Base-by-base conservation (phyloP, 2,329 filamentous ascomycete genomes). In the Venturia pyrina region DNA sequence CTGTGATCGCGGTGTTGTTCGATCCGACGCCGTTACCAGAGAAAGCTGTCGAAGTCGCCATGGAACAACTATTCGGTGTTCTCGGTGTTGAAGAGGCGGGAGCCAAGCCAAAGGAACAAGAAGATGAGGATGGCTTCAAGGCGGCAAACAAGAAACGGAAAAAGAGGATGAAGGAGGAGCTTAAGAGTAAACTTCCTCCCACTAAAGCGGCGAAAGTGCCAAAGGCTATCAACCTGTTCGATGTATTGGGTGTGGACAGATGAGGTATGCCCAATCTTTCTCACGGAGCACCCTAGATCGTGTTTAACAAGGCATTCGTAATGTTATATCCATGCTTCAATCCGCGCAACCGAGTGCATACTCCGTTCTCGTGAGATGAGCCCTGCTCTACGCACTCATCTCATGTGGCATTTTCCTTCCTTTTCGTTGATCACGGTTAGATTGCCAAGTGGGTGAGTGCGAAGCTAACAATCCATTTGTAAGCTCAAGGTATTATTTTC, bases 101-200 rank as follows among this genome's bases (percentile, higher is more conserved):
- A 37, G 53, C 7, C 3, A 19, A 37, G 6, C 8, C 32, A 2
- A 10, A 21, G 15, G 53, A 37, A 28, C 53, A 11, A 8, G 53
- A 59, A 59, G 53, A 37, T 37, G 53, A 19, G 53, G 53, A 59
- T n/a, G 53, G 53, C 4, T 62, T 46, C 10, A 62, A 17, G 13
- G 41, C 62, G 57, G 43, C 24, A 40, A 56, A n/a, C 11, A 44
- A 32, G 8, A 64, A 69, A 53, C 65, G 64, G n/a, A 64, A 46
- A 43, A 62, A 68, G 17, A 37, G 63, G 24, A 65, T 65, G 65
- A 65, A 68, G 34, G 67, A 67, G 32, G 68, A 67, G 59, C 50
- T 68, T 65, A 62, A 69, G 68, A 40, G 40, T 19, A 48, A 66
- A 59, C 46, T 53, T 63, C 11, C 64, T 64, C 19, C 62, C 62